A percentile compares a stretch with the other conserved stretches of the same genome.
Evolutionary conservation across 1,284 basidiomycete genomes (phyloP).

Genomic region (Sporisorium iseilematis-ciliati): DNA sequence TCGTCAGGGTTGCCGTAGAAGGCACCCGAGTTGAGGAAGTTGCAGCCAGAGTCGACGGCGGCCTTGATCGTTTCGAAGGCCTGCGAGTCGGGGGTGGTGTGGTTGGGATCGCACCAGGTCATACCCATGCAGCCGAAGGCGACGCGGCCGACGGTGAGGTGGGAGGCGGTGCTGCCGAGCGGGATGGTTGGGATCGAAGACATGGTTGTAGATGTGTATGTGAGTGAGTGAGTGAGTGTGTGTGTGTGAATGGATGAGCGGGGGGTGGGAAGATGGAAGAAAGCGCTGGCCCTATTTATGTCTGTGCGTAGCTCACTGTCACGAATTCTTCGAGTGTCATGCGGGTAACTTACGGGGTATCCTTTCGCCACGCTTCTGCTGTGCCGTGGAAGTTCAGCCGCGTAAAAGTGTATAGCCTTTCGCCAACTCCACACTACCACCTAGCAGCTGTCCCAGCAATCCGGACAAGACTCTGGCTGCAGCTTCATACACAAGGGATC

Average conservation of each 20-base stretch:
- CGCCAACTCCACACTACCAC: too few species aligned
- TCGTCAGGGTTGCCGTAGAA: conserved; percentile 71
- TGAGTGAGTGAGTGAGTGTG: background rate
- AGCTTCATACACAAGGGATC: too few species aligned
- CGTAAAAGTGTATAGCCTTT: too few species aligned
- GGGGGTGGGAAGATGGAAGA: background rate
- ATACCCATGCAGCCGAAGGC: conserved; percentile 62
- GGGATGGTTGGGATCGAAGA: conserved; percentile 23
- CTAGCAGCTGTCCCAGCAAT: too few species aligned
- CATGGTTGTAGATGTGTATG: conserved; percentile 57
- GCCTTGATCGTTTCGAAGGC: conserved; percentile 76
- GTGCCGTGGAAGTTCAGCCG: too few species aligned
- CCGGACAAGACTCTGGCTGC: too few species aligned
- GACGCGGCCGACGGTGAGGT: conserved; percentile 51
- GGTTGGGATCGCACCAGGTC: conserved; percentile 48
- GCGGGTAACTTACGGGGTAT: too few species aligned
- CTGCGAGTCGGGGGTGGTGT: conserved; percentile 73
- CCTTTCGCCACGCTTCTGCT: too few species aligned
- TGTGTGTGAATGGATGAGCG: background rate
- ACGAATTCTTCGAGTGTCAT: too few species aligned
- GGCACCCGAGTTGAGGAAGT: conserved; percentile 71
- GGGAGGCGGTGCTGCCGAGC: conserved; percentile 51
- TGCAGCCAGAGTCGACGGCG: conserved; percentile 75
- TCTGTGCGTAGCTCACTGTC: background rate
- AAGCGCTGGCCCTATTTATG: conserved; percentile 1